Base-by-base conservation (phyloP, 2,329 filamentous ascomycete genomes). In the Sphaerostilbella broomeana region DNA sequence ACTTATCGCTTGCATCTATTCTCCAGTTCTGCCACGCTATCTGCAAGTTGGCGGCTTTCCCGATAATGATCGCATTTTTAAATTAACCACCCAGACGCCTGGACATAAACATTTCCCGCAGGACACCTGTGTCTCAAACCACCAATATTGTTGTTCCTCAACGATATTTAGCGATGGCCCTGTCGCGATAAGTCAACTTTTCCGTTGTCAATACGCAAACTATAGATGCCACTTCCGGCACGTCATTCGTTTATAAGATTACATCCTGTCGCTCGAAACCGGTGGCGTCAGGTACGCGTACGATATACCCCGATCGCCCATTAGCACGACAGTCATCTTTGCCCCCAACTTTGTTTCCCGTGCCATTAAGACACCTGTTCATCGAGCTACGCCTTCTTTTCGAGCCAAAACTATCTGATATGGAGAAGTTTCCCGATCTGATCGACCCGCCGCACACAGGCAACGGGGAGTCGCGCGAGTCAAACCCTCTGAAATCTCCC, bases 361-460 rank as follows among this genome's bases (percentile, higher is more conserved):
- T n/a, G n/a, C n/a, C n/a, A n/a, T n/a, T n/a, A n/a, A n/a, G n/a
- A n/a, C n/a, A n/a, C n/a, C n/a, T n/a, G n/a, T n/a, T 17, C 27
- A 30, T 30, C 27, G 27, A 17, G 12, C 27, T 9, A 8, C 8
- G 27, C 15, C 15, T 30, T n/a, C 11, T 8, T 30, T 10, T 30
- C 15, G 12, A 10, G 4, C 12, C 16, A 30, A 10, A 5, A 17
- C 12, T 34, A 6, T 13, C 18, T 11, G 35, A 31, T 16, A 73
- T 74, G 59, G 74, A 78, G 57, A 75, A 75, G 56, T 79, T 78
- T 46, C 75, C 75, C 47, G 74, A 78, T 46, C 61, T 66, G 42
- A 61, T 73, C 49, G 73, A 76, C 49, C 51, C 59, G 44, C 50
- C 52, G n/a, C 49, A 48, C n/a, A 47, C 53, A 44, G 47, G 44